Evolutionary conservation across 2,329 filamentous ascomycete genomes (phyloP), one percentile per base, ranked within the genome.

Genomic region (Ophiostoma australiae): DNA sequence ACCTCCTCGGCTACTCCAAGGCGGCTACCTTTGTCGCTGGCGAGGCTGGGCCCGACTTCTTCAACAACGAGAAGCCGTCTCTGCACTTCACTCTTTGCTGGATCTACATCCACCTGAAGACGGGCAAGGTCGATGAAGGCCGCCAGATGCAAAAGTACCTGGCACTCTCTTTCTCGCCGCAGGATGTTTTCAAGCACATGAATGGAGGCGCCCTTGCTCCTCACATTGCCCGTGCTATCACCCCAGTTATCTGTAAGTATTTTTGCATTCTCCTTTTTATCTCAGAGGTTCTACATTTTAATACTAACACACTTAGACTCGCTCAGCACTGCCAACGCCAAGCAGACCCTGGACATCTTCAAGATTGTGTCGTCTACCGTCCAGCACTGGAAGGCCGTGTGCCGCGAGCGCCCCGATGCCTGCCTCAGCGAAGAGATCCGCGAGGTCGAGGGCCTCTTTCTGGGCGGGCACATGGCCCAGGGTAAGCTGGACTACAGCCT

Each of bases 51-150:
- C 58, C 52, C 23, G 23, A 58, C n/a, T 23, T 63, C 6, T 11
- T 63, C 27, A 17, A 17, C 27, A 3, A 33, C 15, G 27, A 33
- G 27, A 63, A 33, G 58, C 58, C 27, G 8, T 63, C 58, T 10
- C 5, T 63, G 27, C 27, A 63, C 11, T 7, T 17, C 7, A 63
- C 58, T 17, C 27, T 63, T 4, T 63, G 58, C 58, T 63, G 58
- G 58, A 33, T 66, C 10, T 66, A 66, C 63, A 39, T 66, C 35
- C 6, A 23, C 63, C 20, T 39, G 33, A 39, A 66, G 63, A 39
- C 35, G 20, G 63, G 6, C 20, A 4, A 11, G 8, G 20, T 23
- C 31, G 8, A 13, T 13, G 33, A 37, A 23, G 35, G 33, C 33
- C 35, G 10, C 20, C 35, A 23, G 8, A 13, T 39, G 20, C 35